Percentiles rank a stretch among this genome's conserved stretches.
Conservation (phyloP, 805 yeast genomes). For the Candida michaelii region DNA sequence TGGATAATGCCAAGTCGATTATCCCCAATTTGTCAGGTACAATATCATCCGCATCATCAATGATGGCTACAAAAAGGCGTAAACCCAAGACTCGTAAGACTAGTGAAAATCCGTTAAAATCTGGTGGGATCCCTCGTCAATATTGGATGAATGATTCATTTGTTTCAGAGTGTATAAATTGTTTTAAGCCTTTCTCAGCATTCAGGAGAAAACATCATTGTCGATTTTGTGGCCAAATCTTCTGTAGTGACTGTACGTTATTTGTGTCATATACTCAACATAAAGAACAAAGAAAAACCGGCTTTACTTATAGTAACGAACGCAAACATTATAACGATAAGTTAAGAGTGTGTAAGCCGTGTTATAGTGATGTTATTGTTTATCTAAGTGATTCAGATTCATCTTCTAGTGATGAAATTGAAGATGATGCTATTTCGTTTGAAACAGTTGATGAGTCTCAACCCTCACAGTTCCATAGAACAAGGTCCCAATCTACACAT, state of each 20-base stretch:
- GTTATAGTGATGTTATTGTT: constrained; percentile 69
- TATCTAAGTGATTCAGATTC: constrained; percentile 66
- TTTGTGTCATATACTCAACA: constrained; percentile 60
- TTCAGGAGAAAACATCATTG: constrained; percentile 94
- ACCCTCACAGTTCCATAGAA: constrained; percentile 24
- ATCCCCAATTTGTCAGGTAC: constrained; percentile 28
- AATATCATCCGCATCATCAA: constrained; percentile 33
- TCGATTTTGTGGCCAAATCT: constrained; percentile 92
- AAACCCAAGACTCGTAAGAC: constrained; percentile 25
- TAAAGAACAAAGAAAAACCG: constrained; percentile 33
- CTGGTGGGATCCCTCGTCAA: constrained; percentile 63
- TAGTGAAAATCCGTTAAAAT: constrained; percentile 42
- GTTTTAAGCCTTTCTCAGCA: constrained; percentile 77
- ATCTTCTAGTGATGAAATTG: constrained; percentile 33
- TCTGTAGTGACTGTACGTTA: constrained; percentile 79
- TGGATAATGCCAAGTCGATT: constrained; percentile 40
- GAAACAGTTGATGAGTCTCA: constrained; percentile 18
- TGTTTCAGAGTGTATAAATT: constrained; percentile 82
- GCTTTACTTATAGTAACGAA: constrained; percentile 13
- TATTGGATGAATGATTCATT: constrained; percentile 97
- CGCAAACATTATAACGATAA: constrained; percentile 60
- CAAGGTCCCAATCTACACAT: constrained; percentile 23
- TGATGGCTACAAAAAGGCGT: constrained; percentile 10
- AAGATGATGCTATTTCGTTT: constrained; percentile 18
- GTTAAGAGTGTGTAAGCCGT: constrained; percentile 74